Base-by-base conservation (phyloP, 371 early-diverging fungal species). In the Caulochytrium protostelioides region DNA sequence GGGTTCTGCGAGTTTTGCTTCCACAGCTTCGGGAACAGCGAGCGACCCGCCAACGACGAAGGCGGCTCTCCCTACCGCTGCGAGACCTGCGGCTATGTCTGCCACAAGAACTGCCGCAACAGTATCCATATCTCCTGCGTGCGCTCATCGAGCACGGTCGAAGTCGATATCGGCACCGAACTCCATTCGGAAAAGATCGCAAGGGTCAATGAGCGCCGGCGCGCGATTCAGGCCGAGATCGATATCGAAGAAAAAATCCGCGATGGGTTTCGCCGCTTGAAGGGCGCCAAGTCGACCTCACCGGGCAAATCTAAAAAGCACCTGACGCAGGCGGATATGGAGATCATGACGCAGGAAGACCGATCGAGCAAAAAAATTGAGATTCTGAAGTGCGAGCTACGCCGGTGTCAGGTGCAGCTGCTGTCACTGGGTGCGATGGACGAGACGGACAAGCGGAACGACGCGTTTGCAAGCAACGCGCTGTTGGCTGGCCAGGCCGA, bases 241-340 rank as follows among this genome's bases (percentile, higher is more conserved):
- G 62, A 61, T 30, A 61, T 61, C 15, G 62, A 61, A 41, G 37
- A 51, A 39, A 57, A 56, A 35, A 58, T 61, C 16, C 44, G 49
- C 13, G 62, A 61, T 25, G 62, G 62, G 7, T 35, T 61, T 1
- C 36, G 50, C 10, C 50, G 52, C 13, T 33, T 61, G 6, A 31
- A 28, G 1, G 34, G 39, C 19, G 62, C 62, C 0, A 55, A 52
- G 33, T n/a, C 12, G 4, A 14, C 22, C 27, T 28, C 12, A 6
- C 30, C 24, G 26, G 32, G 31, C 6, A 29, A 34, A 19, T 22
- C 13, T 18, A 46, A 47, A 25, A 47, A 18, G 24, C 26, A 46
- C 12, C n/a, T 22, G 23, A 34, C 30, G 16, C 34, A 35, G n/a
- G 30, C 34, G 9, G 49, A 47, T 25, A 22, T 31, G 14, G 62